Percentiles rank a stretch among this genome's conserved stretches.
phyloP scores from a whole-genome alignment of 495 filamentous ascomycete species.

The Amniculicola lignicola region DNA sequence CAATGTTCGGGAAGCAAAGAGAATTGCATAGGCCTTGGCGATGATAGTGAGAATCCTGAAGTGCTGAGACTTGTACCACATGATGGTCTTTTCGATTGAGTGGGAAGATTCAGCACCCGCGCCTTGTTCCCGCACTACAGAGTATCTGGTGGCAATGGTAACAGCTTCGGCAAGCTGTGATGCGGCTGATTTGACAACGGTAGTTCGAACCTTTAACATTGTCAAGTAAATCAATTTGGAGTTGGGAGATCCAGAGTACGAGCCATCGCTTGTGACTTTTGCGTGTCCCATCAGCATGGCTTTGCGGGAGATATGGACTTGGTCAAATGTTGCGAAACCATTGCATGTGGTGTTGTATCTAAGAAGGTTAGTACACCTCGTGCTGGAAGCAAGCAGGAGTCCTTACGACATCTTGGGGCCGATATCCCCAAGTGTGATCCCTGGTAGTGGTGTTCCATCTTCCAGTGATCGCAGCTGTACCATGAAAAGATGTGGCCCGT shows the following conservation, averaged over 20 bases:
- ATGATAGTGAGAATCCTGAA: conserved; percentile 14
- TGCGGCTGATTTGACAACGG: conserved; percentile 5
- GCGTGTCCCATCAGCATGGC: conserved; percentile 32
- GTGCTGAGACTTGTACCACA: conserved; percentile 13
- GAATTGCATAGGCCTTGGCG: conserved; percentile 11
- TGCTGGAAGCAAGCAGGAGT: no score
- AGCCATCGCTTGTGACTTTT: conserved; percentile 24
- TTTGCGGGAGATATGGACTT: conserved; percentile 27
- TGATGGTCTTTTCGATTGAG: neutral
- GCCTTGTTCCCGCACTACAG: conserved; percentile 17
- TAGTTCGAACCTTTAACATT: conserved; percentile 25
- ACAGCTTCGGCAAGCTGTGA: conserved; percentile 6
- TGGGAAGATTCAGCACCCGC: conserved; percentile 1
- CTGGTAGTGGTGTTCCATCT: conserved; percentile 32
- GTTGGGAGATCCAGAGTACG: conserved; percentile 17
- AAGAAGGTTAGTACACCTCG: no score
- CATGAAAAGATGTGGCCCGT: conserved; percentile 41
- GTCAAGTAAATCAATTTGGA: conserved; percentile 29
- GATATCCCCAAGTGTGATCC: conserved; percentile 37
- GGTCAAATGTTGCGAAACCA: conserved; percentile 27
- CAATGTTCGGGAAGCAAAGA: conserved; percentile 9
- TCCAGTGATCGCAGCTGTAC: conserved; percentile 37
- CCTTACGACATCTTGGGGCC: conserved; percentile 34
- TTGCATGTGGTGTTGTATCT: conserved; percentile 22
- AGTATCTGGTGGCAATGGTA: conserved; percentile 15